phyloP scores from a whole-genome alignment of 768 basidiomycete species.

The Lactarius quietus region DNA sequence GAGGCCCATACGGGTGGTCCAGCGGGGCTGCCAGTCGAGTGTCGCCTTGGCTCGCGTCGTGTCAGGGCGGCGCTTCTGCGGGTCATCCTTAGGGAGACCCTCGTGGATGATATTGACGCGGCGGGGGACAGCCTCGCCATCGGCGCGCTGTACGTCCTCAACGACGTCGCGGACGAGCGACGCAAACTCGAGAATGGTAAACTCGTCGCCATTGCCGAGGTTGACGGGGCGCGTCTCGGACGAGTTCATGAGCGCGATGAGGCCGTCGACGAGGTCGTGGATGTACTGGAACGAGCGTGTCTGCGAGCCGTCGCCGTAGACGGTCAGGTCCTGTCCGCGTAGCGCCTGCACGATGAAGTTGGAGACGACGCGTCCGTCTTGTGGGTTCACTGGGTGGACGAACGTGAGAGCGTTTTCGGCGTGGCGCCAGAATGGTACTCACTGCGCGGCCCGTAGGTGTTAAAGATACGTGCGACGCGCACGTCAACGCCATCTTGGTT shows the following conservation, averaged over 20 bases:
- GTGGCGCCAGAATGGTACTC: constrained; percentile 31
- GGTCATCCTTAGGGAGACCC: constrained; percentile 88
- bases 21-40: constrained; percentile 88
- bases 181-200: constrained; percentile 93
- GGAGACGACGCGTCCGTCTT: constrained; percentile 96
- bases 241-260: constrained; percentile 94
- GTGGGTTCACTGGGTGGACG: constrained; percentile 73
- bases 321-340: constrained; percentile 94
- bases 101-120: constrained; percentile 70
- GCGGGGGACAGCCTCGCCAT: constrained; percentile 50
- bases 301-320: constrained; percentile 91
- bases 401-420: not conserved
- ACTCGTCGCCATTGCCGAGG: constrained; percentile 94
- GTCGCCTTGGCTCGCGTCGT: constrained; percentile 83
- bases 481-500: constrained; percentile 94
- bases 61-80: constrained; percentile 90
- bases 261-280: constrained; percentile 93
- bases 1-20: constrained; percentile 89
- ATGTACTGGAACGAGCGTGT: constrained; percentile 98
- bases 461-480: constrained; percentile 97
- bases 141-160: constrained; percentile 86
- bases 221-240: constrained; percentile 92
- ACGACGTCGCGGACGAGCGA: constrained; percentile 89
- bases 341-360: constrained; percentile 99
- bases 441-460: constrained; percentile 88